phyloP scores from a whole-genome alignment of 352 stramenopile species.

The Thalassiosira livingstoniorum region DNA sequence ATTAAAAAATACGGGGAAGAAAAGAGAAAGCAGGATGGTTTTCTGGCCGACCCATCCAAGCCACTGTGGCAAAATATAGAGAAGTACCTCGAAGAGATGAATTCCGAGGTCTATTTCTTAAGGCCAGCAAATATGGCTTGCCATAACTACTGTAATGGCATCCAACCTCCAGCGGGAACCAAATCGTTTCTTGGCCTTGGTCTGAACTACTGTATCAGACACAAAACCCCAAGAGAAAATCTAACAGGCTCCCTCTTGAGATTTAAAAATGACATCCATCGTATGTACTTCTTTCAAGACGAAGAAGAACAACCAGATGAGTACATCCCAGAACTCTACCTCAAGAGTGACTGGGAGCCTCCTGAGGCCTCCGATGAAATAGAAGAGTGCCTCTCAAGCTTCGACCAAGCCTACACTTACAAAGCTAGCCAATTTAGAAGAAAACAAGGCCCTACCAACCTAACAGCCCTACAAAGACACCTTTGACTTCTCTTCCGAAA shows the following conservation, averaged over 20 bases:
- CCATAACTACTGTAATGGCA: not conserved
- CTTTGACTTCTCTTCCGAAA: slow-evolving; percentile 2
- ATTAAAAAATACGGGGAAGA: not conserved
- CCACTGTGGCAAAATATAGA: slow-evolving; percentile 4
- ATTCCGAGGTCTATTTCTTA: not conserved
- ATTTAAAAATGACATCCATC: not conserved
- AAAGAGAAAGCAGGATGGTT: slow-evolving; percentile 4
- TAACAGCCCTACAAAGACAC: slow-evolving; percentile 1
- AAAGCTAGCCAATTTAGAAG: not conserved
- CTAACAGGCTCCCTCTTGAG: not conserved
- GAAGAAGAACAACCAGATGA: not conserved
- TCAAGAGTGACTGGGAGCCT: slow-evolving; percentile 3
- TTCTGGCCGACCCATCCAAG: not conserved
- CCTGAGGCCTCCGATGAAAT: not conserved
- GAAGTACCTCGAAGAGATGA: slow-evolving; percentile 5
- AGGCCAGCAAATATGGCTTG: slow-evolving; percentile 4
- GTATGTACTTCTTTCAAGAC: not conserved
- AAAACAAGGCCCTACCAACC: slow-evolving; percentile 8
- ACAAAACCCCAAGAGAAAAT: not conserved
- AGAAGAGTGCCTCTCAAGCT: not conserved
- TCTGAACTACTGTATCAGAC: not conserved
- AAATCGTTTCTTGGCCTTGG: not conserved
- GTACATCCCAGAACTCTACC: not conserved
- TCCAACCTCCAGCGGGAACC: not conserved
- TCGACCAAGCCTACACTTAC: too few relatives aligned